Evolutionary conservation across 352 stramenopile species (phyloP).

Genomic region (Phytopythium vexans): DNA sequence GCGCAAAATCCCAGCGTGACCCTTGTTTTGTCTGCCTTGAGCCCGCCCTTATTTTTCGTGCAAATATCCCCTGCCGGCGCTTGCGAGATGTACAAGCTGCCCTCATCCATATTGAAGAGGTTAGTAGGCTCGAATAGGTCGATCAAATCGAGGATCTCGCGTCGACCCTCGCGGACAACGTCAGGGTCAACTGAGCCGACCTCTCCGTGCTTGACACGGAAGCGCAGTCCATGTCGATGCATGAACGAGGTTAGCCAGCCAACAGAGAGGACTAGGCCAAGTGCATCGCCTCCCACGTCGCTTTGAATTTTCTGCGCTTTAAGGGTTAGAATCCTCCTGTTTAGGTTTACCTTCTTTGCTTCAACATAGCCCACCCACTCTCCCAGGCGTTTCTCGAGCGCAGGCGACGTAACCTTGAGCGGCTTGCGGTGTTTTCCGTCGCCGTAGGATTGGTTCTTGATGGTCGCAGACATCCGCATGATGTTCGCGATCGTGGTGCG

Average conservation of each 20-base stretch:
- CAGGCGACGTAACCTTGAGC: conserved; percentile 3
- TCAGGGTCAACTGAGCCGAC: conserved; percentile 2
- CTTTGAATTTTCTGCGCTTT: conserved; percentile 6
- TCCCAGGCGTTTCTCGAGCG: conserved; percentile 1
- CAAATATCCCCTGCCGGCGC: conserved; percentile 5
- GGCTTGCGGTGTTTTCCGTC: conserved; percentile 8
- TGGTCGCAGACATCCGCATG: not conserved
- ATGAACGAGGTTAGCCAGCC: conserved; percentile 6
- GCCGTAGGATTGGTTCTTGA: conserved; percentile 5
- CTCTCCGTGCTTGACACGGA: not conserved
- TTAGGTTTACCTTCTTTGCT: conserved; percentile 1
- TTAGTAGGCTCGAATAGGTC: conserved; percentile 3
- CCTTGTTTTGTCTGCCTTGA: conserved; percentile 9
- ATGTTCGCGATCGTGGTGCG: conserved; percentile 5
- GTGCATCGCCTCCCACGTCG: conserved; percentile 2
- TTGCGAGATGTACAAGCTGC: conserved; percentile 5
- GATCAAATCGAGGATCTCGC: conserved; percentile 1
- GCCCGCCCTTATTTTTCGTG: not conserved
- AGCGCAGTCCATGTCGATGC: conserved; percentile 1
- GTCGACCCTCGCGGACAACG: not conserved
- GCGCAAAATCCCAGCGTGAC: conserved; percentile 5
- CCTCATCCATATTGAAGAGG: conserved; percentile 9
- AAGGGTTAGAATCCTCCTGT: conserved; percentile 1
- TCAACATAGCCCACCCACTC: conserved; percentile 2
- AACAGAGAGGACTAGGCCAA: conserved; percentile 4